Evolutionary conservation across 139 green algal genomes (phyloP).

Genomic region (Chlorella sp.): DNA sequence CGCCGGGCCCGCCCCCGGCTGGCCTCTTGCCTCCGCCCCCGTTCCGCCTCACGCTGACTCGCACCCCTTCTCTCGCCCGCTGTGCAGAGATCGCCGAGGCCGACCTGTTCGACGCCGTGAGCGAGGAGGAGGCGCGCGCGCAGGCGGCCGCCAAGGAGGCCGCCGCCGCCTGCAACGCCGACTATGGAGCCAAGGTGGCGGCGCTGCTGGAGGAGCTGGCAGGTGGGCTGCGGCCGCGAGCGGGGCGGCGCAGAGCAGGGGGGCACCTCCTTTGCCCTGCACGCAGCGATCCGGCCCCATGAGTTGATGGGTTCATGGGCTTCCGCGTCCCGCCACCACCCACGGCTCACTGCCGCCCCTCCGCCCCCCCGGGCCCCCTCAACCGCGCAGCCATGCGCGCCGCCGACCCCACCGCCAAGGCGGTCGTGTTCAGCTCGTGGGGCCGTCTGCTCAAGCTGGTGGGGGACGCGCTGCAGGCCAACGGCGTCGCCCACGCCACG

Average conservation of each 20-base stretch:
- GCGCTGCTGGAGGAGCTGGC: slow-evolving; percentile 51
- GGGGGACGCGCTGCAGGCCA: slow-evolving; percentile 39
- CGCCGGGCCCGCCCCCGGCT: too few species aligned
- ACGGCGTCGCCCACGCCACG: slow-evolving; percentile 32
- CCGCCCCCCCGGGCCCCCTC: too few species aligned
- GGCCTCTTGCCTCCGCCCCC: too few species aligned
- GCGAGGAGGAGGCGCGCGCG: slow-evolving; percentile 46
- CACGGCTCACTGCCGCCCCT: too few species aligned
- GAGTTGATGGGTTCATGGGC: too few species aligned
- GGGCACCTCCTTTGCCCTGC: too few species aligned
- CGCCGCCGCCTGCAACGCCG: slow-evolving; percentile 1
- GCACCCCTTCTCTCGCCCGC: neutral
- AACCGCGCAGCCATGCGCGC: slow-evolving; percentile 39
- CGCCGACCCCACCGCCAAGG: slow-evolving; percentile 41
- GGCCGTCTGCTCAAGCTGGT: slow-evolving; percentile 61
- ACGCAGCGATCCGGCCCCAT: too few species aligned
- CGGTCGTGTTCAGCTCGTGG: slow-evolving; percentile 55
- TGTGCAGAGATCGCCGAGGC: slow-evolving; percentile 9
- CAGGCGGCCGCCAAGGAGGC: neutral
- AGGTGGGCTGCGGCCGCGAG: too few species aligned
- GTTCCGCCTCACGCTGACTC: too few species aligned
- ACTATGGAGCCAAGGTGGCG: slow-evolving; percentile 63
- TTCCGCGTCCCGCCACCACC: too few species aligned
- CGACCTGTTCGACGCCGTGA: slow-evolving; percentile 51
- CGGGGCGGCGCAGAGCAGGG: too few species aligned